Evolutionary conservation across 345 rosid species (phyloP).

Genomic region (Fremontodendron californicum): DNA sequence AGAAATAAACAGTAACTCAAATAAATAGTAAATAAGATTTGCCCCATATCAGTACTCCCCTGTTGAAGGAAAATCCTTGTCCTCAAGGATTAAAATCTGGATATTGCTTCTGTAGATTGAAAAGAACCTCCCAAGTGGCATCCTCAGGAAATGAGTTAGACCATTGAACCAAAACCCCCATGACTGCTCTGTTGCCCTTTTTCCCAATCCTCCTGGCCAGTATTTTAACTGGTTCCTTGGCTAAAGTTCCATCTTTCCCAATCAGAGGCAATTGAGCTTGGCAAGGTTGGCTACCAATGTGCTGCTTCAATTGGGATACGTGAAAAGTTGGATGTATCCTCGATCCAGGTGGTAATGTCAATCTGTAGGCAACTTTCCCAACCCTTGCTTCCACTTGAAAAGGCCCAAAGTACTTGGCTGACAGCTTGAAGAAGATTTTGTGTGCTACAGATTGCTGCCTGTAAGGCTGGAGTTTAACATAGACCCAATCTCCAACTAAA

Average conservation of each 20-base stretch:
- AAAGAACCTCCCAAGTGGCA: not conserved
- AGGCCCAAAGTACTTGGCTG: not conserved
- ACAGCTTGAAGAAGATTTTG: not conserved
- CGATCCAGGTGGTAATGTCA: not conserved
- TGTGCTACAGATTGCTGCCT: not conserved
- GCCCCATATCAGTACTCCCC: no score
- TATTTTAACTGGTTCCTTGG: not conserved
- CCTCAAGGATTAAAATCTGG: not conserved
- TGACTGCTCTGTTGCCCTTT: not conserved
- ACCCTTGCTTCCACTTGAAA: not conserved
- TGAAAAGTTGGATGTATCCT: not conserved
- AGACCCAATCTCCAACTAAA: not conserved
- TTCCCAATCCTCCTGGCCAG: not conserved
- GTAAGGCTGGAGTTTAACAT: not conserved
- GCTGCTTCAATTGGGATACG: not conserved
- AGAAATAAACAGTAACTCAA: no score
- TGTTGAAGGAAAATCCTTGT: not conserved
- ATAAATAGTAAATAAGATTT: no score
- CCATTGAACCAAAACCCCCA: not conserved
- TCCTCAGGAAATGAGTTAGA: not conserved
- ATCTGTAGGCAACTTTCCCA: not conserved
- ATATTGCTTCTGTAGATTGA: not conserved
- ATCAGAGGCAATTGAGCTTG: not conserved
- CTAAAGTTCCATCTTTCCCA: not conserved
- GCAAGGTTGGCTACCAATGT: not conserved